Base-by-base conservation (phyloP, 139 green algal genomes). In the Tetraselmis striata region DNA sequence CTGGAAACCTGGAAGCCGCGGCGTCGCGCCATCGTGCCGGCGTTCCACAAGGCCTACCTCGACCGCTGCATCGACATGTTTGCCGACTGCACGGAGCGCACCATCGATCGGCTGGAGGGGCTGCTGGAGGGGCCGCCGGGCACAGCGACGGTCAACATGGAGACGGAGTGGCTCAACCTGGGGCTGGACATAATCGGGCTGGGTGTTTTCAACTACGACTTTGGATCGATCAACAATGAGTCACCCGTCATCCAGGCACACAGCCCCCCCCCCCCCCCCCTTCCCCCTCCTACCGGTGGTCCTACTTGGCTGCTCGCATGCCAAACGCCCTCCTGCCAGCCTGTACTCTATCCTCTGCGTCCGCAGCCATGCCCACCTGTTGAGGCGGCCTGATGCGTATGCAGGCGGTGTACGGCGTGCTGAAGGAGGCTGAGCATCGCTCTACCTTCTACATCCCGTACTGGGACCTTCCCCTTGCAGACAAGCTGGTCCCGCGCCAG, bases 191-290 rank as follows among this genome's bases (percentile, higher is more conserved):
- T 99, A 89, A 99, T 99, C 81, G 97, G 97, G 0, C 90, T 99
- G 77, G 95, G 93, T 0, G 95, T 99, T 58, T 99, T 99, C 91
- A 99, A 99, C 91, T 99, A 97, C 85, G 93, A 99, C 83, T 99
- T 99, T 88, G 94, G 92, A 0, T 95, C 91, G 78, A 95, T 98
- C 86, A 98, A 86, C 18, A 85, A 67, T 0, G 94, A 99, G 88
- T 98, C 92, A 0, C 96, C 96, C 5, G 93, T 99, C 58, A 98
- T 99, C 90, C 93, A 98, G 91, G 90, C 85, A n/a, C n/a, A n/a
- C n/a, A n/a, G n/a, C n/a, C n/a, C n/a, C n/a, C n/a, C n/a, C n/a
- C n/a, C n/a, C n/a, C n/a, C n/a, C n/a, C n/a, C n/a, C n/a, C n/a
- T n/a, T n/a, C n/a, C n/a, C n/a, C n/a, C n/a, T n/a, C n/a, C n/a